Percentiles rank a stretch among this genome's conserved stretches.
Evolutionary conservation across 2,329 filamentous ascomycete species (phyloP).

Genomic region (Pseudocercospora fijiensis): DNA sequence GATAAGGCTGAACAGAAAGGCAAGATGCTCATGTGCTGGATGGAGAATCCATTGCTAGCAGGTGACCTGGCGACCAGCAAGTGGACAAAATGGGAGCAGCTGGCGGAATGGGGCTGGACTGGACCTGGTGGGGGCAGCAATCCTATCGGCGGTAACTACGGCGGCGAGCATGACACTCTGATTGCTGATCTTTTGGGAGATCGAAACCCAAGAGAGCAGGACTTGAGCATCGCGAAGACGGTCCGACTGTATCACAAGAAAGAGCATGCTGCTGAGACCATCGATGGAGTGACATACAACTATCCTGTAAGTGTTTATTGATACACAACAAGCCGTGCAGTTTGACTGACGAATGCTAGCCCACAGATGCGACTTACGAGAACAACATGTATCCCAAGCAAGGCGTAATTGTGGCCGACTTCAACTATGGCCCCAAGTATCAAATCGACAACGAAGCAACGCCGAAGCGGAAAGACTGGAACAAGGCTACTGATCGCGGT

Average conservation of each 20-base stretch:
- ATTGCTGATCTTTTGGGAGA: neutral
- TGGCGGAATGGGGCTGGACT: constrained; percentile 14
- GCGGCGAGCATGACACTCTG: neutral
- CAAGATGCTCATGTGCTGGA: constrained; percentile 13
- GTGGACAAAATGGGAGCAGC: constrained; percentile 5
- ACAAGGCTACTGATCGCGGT: neutral
- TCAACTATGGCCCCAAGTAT: constrained; percentile 9
- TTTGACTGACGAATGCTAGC: too few species aligned
- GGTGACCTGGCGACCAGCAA: constrained; percentile 6
- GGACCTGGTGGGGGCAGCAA: neutral
- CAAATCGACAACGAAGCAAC: neutral
- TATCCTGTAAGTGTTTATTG: constrained; percentile 7
- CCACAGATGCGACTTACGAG: neutral
- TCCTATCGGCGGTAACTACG: neutral
- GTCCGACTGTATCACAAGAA: neutral
- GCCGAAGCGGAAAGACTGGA: neutral
- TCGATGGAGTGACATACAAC: neutral
- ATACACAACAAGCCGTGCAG: too few species aligned
- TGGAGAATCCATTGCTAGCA: constrained; percentile 11
- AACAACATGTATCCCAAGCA: constrained; percentile 8
- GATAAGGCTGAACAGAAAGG: constrained; percentile 9
- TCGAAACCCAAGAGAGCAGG: too few species aligned
- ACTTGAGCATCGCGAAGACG: too few species aligned
- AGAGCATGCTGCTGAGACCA: neutral
- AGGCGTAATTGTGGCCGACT: constrained; percentile 11